Conservation (phyloP, 1,284 basidiomycete genomes). For the Boletus smithii region DNA sequence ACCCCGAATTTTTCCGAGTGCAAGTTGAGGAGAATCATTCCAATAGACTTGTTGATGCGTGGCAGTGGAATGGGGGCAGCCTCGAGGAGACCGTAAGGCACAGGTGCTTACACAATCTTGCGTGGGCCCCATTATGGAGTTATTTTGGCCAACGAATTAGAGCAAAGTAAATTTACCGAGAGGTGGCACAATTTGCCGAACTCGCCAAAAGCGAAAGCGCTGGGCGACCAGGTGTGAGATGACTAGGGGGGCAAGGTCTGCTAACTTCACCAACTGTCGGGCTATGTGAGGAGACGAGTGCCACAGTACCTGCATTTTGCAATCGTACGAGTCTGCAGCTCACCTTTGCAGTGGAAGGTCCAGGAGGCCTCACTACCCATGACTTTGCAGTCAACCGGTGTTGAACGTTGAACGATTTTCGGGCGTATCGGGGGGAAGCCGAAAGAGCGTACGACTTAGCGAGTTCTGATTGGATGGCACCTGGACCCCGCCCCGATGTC, state of each 20-base stretch:
- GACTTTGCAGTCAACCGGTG: neutral
- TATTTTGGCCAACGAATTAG: slow-evolving; percentile 6
- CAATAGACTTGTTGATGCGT: slow-evolving; percentile 12
- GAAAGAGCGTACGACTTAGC: neutral
- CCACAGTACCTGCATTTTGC: neutral
- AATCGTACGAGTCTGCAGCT: neutral
- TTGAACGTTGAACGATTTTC: neutral
- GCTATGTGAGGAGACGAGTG: neutral
- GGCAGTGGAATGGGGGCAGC: slow-evolving; percentile 23
- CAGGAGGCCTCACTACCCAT: neutral
- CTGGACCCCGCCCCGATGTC: neutral
- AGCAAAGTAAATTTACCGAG: neutral
- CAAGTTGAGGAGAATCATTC: slow-evolving; percentile 16
- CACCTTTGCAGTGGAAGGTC: neutral
- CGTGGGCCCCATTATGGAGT: neutral
- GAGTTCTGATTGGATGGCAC: slow-evolving; percentile 17
- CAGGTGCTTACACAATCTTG: slow-evolving; percentile 13
- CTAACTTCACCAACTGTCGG: neutral
- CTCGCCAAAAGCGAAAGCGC: neutral
- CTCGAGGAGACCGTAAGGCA: slow-evolving; percentile 21
- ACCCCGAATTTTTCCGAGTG: slow-evolving; percentile 18
- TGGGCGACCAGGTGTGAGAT: neutral
- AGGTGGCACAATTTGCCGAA: neutral
- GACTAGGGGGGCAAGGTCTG: neutral
- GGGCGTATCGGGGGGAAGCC: slow-evolving; percentile 2